Evolutionary conservation across 306 rosid species (phyloP).

Genomic region (Lathyrus oleraceus): DNA sequence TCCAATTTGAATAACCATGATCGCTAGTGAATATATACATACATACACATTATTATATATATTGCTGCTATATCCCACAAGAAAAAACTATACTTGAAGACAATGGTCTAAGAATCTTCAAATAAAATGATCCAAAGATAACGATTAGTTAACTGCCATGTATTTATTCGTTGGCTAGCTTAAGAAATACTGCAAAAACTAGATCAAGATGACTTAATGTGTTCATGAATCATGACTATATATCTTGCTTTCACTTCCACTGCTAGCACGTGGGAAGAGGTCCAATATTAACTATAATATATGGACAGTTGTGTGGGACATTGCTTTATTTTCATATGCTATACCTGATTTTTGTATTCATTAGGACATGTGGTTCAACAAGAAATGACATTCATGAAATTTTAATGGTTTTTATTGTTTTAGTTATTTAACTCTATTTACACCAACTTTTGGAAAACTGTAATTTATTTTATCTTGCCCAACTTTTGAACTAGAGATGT

Average conservation of each 20-base stretch:
- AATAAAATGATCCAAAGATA: slow-evolving; percentile 10
- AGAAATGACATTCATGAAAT: not conserved
- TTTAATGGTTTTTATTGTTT: not conserved
- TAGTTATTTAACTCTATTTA: too few species aligned
- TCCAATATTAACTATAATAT: not conserved
- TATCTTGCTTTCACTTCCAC: not conserved
- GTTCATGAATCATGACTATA: not conserved
- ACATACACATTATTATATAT: too few species aligned
- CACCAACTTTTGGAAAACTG: too few species aligned
- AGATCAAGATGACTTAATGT: not conserved
- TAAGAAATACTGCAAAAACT: not conserved
- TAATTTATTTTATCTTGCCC: too few species aligned
- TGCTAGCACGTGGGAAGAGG: not conserved
- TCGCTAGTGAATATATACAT: too few species aligned
- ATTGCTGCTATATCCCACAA: too few species aligned
- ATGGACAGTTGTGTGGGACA: not conserved
- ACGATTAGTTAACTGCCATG: not conserved
- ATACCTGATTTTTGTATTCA: not conserved
- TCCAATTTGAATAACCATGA: slow-evolving; percentile 24
- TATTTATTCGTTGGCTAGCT: not conserved
- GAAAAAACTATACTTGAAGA: slow-evolving; percentile 2
- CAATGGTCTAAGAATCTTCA: slow-evolving; percentile 3
- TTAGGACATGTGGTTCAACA: not conserved
- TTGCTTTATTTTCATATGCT: not conserved
- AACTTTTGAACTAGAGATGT: too few species aligned